Evolutionary conservation across 2,329 filamentous ascomycete genomes (phyloP), one percentile per base, ranked within the genome.

Genomic region (Botrytis squamosa): DNA sequence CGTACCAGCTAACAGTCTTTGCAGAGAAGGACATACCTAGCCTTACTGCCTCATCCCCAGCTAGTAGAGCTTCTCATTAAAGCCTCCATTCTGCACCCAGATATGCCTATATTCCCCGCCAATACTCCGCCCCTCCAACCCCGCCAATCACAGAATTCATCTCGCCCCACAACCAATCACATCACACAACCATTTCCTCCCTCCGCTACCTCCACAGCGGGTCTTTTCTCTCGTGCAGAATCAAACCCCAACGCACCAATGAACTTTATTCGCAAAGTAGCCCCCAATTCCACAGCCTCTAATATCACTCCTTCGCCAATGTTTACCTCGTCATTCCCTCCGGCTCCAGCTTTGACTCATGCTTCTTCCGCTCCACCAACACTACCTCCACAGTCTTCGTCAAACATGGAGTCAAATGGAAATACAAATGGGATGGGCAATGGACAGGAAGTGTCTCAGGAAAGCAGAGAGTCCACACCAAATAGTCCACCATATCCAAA

Each of bases 61-160:
- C 85, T 95, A 1, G 87, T 93, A 65, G 87, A 88, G 71, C 85
- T 94, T 42, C 84, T 94, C 52, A 84, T 93, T 74, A 86, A 88
- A 75, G 86, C 89, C 74, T 88, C 88, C 42, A 86, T 87, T 65
- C 81, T 88, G 3, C 86, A 92, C 75, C 90, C 92, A 4, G 86
- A 90, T 71, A 83, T 94, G 9, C 88, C 91, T 8, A 84, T 94
- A 70, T 94, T 93, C 78, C 86, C 85, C 52, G 71, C 75, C 29
- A 75, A 74, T 36, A 71, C 75, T 62, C 75, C 74, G 57, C 68
- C 57, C 36, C 70, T 69, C 59, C 70, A 57, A 64, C 57, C 67
- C 70, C 44, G 71, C 68, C 36, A 65, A 66, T 57, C 65, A 60
- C 62, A 74, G 63, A 69, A 73, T 57, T 38, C 71, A 75, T 63